phyloP scores from a whole-genome alignment of 768 basidiomycete genomes.

The Pleurotus sapidus region DNA sequence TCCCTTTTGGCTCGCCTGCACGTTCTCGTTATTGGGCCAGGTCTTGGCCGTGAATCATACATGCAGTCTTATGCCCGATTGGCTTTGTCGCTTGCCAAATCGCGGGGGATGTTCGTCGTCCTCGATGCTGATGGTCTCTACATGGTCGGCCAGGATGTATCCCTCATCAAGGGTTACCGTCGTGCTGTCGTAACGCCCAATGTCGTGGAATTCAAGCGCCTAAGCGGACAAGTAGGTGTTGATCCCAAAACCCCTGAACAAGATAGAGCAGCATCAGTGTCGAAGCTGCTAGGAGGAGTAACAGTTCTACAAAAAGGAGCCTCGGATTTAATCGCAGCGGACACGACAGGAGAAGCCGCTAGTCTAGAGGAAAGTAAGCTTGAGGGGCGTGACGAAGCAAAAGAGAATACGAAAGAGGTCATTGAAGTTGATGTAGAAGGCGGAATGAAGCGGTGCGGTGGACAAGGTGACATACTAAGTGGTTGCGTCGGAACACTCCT shows the following conservation, averaged over 20 bases:
- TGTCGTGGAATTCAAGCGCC: constrained; percentile 85
- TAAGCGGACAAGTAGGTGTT: constrained; percentile 73
- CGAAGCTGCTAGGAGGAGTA: constrained; percentile 77
- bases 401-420: constrained; percentile 54
- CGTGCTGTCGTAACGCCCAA: constrained; percentile 93
- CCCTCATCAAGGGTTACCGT: constrained; percentile 78
- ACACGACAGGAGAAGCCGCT: constrained; percentile 57
- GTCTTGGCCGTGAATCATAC: constrained; percentile 85
- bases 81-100: constrained; percentile 72
- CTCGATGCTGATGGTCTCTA: constrained; percentile 93
- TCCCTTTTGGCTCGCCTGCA: constrained; percentile 84
- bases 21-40: constrained; percentile 91
- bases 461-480: constrained; percentile 92
- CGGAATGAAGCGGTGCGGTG: constrained; percentile 90
- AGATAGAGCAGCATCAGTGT: constrained; percentile 68
- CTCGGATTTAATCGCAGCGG: constrained; percentile 77
- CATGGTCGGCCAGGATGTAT: constrained; percentile 73
- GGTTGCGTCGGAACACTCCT: constrained; percentile 87
- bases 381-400: constrained; percentile 40
- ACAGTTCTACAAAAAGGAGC: constrained; percentile 89
- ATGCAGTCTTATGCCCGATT: constrained; percentile 84
- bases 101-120: constrained; percentile 81
- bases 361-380: constrained; percentile 41
- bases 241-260: constrained; percentile 47
- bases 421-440: constrained; percentile 70